phyloP scores from a whole-genome alignment of 495 filamentous ascomycete species.

The Talaromyces borbonicus region DNA sequence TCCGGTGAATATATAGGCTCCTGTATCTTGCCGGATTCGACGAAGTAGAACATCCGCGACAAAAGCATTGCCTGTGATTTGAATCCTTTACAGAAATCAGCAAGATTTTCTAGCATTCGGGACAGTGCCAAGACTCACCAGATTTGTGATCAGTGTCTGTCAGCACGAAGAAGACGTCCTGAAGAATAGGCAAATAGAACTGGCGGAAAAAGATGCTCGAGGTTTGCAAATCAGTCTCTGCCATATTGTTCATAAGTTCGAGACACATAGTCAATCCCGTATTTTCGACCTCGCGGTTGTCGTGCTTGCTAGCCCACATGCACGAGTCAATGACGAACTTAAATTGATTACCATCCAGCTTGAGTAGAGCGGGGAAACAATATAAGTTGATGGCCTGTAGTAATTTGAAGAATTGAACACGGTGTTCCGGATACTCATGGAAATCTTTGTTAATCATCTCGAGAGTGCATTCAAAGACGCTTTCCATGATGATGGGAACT shows the following conservation, averaged over 20 bases:
- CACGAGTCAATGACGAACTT: constrained; percentile 99
- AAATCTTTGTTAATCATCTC: constrained; percentile 99
- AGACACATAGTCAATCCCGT: constrained; percentile 99
- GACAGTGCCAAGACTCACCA: constrained; percentile 33
- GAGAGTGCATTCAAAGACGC: constrained; percentile 95
- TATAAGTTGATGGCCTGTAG: constrained; percentile 90
- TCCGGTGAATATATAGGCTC: constrained; percentile 79
- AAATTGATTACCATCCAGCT: constrained; percentile 90
- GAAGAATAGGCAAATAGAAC: constrained; percentile 89
- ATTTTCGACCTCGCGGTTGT: constrained; percentile 95
- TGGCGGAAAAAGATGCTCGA: constrained; percentile 94
- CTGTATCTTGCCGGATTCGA: constrained; percentile 74
- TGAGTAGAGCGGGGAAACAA: constrained; percentile 90
- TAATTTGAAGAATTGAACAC: constrained; percentile 96
- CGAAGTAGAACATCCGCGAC: constrained; percentile 91
- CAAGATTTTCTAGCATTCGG: constrained; percentile 6
- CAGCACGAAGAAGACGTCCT: constrained; percentile 97
- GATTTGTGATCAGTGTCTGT: constrained; percentile 98
- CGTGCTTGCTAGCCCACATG: constrained; percentile 99
- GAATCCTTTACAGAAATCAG: constrained; percentile 48
- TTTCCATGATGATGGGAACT: constrained; percentile 94
- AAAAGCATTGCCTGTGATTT: constrained; percentile 91
- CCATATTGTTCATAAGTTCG: constrained; percentile 95
- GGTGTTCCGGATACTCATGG: constrained; percentile 95
- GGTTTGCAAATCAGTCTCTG: constrained; percentile 76